A percentile compares a stretch with the other conserved stretches of the same genome.
These are phyloP conservation scores for Lophiotrema nucula DNA, from an alignment of 495 filamentous ascomycete species.

Conservation along the genomic window DNA sequence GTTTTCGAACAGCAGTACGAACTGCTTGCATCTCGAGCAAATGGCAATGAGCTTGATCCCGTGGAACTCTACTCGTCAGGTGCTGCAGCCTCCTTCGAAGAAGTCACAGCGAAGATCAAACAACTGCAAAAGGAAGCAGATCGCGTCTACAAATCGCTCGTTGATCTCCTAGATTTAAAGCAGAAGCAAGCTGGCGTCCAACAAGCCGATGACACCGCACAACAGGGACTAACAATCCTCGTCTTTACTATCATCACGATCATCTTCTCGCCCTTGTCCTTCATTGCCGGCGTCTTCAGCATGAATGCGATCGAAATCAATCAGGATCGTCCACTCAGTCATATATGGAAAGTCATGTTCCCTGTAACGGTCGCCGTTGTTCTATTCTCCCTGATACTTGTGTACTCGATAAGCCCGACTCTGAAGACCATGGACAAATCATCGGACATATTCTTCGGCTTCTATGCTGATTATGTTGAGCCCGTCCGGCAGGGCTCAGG, in stretches of 20 bases:
- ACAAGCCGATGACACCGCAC: neutral
- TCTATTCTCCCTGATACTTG: neutral
- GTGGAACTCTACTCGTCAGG: neutral
- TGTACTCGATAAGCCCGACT: neutral
- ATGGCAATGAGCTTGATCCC: too few relatives aligned
- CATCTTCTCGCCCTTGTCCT: neutral
- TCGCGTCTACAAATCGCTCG: neutral
- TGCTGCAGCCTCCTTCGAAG: neutral
- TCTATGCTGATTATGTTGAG: too few relatives aligned
- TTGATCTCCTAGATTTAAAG: neutral
- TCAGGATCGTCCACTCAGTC: neutral
- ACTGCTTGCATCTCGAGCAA: neutral
- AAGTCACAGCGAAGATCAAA: neutral
- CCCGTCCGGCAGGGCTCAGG: too few relatives aligned
- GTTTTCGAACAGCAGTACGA: conserved; percentile 5
- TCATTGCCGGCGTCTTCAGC: conserved; percentile 4
- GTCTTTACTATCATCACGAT: conserved; percentile 5
- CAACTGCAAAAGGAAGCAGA: neutral
- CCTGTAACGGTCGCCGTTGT: neutral
- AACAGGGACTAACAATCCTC: neutral
- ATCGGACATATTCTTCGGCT: too few relatives aligned
- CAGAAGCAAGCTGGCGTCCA: conserved; percentile 2
- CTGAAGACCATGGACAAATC: too few relatives aligned
- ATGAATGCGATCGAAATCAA: conserved; percentile 5
- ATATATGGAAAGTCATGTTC: neutral